phyloP scores from a whole-genome alignment of 176 grass and related monocot species.

The Guadua angustifolia region DNA sequence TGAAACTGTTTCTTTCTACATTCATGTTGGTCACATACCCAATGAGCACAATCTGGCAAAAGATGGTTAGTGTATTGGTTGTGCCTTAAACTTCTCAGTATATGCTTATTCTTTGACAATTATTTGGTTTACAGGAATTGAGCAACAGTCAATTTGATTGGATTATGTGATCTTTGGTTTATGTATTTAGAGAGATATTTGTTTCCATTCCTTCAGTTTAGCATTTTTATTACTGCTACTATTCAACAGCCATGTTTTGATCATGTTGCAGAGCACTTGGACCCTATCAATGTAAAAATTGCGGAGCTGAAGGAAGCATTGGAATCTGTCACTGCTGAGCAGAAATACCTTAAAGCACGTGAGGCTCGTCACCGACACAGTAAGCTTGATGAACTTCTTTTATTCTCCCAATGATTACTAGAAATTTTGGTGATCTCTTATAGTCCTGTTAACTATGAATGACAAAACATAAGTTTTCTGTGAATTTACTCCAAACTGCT shows the following conservation, averaged over 20 bases:
- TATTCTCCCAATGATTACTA: neutral
- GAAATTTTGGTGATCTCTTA: neutral
- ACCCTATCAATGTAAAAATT: constrained; percentile 97
- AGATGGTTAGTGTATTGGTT: constrained; percentile 68
- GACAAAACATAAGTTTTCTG: neutral
- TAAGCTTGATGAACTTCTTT: constrained; percentile 57
- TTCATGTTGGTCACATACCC: constrained; percentile 98
- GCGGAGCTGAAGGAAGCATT: constrained; percentile 92
- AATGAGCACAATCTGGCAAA: constrained; percentile 95
- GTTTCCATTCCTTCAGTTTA: constrained; percentile 5
- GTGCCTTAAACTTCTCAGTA: constrained; percentile 16
- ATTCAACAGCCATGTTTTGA: constrained; percentile 23
- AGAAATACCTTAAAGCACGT: constrained; percentile 92
- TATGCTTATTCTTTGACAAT: neutral
- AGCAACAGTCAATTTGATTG: constrained; percentile 4
- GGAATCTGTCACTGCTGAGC: constrained; percentile 86
- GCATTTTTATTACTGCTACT: neutral
- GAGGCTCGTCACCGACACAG: constrained; percentile 90
- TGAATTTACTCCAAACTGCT: neutral
- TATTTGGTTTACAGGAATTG: neutral
- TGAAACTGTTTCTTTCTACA: constrained; percentile 98
- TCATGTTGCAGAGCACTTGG: constrained; percentile 82
- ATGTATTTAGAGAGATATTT: neutral
- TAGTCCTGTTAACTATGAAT: neutral
- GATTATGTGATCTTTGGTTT: constrained; percentile 15